Evolutionary conservation across 768 basidiomycete species (phyloP).

Genomic region (Ramaria rubella): DNA sequence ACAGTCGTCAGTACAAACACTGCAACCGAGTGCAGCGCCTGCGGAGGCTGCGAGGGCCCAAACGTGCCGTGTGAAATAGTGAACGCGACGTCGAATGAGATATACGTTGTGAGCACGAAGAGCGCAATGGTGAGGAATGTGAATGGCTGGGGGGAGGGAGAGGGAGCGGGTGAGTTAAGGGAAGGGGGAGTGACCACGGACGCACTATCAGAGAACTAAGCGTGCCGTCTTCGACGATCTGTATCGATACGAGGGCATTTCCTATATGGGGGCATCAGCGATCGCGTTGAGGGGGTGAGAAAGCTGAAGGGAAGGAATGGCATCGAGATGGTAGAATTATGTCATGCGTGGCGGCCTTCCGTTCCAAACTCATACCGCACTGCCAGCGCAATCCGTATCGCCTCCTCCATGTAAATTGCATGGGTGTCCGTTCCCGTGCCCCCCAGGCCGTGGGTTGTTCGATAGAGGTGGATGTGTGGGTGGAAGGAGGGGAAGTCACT

Average conservation of each 20-base stretch:
- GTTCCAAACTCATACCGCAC: not conserved
- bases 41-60: slow-evolving; percentile 51
- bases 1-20: slow-evolving; percentile 77
- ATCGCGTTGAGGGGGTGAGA: not conserved
- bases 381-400: too few species aligned
- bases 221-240: slow-evolving; percentile 89
- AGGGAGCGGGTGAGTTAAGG: not conserved
- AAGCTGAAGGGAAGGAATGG: not conserved
- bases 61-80: slow-evolving; percentile 53
- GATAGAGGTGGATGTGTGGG: too few species aligned
- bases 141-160: slow-evolving; percentile 42
- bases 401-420: too few species aligned
- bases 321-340: not conserved
- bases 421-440: too few species aligned
- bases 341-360: not conserved
- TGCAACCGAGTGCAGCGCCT: slow-evolving; percentile 54
- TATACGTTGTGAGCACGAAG: slow-evolving; percentile 71
- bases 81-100: slow-evolving; percentile 76
- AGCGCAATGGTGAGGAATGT: slow-evolving; percentile 47
- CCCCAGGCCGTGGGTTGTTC: too few species aligned
- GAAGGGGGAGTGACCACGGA: slow-evolving; percentile 13
- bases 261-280: slow-evolving; percentile 27
- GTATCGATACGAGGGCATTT: slow-evolving; percentile 76
- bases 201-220: slow-evolving; percentile 58
- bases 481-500: not conserved